Percentiles rank a stretch among this genome's conserved stretches.
Conservation (phyloP, 2,329 filamentous ascomycete species). For the Fusarium torulosum region DNA sequence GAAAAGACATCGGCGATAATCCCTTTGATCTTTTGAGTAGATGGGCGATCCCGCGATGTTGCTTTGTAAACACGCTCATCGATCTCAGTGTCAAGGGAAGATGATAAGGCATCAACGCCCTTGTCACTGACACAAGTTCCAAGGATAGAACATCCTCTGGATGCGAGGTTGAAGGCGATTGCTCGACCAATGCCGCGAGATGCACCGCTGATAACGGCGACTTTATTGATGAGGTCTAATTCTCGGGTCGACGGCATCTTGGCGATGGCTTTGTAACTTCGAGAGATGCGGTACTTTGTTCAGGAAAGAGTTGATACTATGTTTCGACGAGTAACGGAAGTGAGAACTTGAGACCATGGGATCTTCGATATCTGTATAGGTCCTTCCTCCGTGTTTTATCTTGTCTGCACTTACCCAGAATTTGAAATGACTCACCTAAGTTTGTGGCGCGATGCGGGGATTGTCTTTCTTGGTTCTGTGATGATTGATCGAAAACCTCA, state of each 20-base stretch:
- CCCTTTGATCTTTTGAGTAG: conserved; percentile 44
- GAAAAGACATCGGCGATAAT: conserved; percentile 51
- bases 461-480: background rate
- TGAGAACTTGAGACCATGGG: too few relatives aligned
- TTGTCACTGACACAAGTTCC: conserved; percentile 49
- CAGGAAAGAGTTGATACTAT: fast-evolving
- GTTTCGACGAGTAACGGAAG: background rate
- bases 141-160: conserved; percentile 50
- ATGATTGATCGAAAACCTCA: background rate
- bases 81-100: conserved; percentile 41
- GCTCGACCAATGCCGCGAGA: conserved; percentile 48
- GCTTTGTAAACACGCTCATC: conserved; percentile 27
- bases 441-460: background rate
- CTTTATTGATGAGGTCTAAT: conserved; percentile 32
- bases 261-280: background rate
- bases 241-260: conserved; percentile 8
- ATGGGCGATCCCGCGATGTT: conserved; percentile 24
- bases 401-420: too few relatives aligned
- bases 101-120: conserved; percentile 40
- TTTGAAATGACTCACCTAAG: conserved; percentile 4
- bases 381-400: too few relatives aligned
- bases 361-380: too few relatives aligned
- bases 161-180: conserved; percentile 47
- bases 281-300: fast-evolving
- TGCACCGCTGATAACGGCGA: conserved; percentile 40